These are phyloP conservation scores for Penicillium longicatenatum DNA, from an alignment of 495 filamentous ascomycete species.

Conservation along the genomic window DNA sequence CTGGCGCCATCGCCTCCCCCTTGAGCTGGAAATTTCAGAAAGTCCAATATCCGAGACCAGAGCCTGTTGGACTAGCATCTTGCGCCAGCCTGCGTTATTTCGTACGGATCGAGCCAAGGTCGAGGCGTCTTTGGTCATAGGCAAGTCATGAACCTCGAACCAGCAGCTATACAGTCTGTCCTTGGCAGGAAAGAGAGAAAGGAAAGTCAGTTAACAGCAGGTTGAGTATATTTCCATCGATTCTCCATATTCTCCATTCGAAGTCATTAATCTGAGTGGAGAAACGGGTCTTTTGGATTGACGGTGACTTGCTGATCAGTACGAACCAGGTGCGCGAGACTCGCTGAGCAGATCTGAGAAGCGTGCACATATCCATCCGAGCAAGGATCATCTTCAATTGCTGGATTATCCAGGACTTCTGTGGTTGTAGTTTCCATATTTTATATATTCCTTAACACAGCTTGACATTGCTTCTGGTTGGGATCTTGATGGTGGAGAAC, in stretches of 20 bases:
- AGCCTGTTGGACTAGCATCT: conserved; percentile 28
- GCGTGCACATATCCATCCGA: conserved; percentile 10
- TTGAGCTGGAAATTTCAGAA: no score
- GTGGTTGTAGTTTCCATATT: no score
- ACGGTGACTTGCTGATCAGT: conserved; percentile 12
- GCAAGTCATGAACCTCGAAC: conserved; percentile 1
- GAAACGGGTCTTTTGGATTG: conserved; percentile 19
- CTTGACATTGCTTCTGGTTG: no score
- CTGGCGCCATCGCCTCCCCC: background rate
- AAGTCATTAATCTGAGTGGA: conserved; percentile 9
- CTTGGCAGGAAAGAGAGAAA: conserved; percentile 3
- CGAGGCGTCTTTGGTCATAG: conserved; percentile 3
- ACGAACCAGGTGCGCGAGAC: conserved; percentile 16
- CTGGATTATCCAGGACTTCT: background rate
- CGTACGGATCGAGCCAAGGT: background rate
- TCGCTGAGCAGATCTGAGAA: conserved; percentile 20
- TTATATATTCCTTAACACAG: no score
- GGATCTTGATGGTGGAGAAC: no score
- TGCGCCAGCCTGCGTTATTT: conserved; percentile 20
- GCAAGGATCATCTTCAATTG: conserved; percentile 22
- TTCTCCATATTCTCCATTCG: background rate
- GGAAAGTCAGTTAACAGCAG: conserved; percentile 7
- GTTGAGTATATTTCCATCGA: conserved; percentile 7
- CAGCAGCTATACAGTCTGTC: background rate
- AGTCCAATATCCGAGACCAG: conserved; percentile 13